Evolutionary conservation across 2,329 filamentous ascomycete genomes (phyloP).

Genomic region (Sclerotinia minor): DNA sequence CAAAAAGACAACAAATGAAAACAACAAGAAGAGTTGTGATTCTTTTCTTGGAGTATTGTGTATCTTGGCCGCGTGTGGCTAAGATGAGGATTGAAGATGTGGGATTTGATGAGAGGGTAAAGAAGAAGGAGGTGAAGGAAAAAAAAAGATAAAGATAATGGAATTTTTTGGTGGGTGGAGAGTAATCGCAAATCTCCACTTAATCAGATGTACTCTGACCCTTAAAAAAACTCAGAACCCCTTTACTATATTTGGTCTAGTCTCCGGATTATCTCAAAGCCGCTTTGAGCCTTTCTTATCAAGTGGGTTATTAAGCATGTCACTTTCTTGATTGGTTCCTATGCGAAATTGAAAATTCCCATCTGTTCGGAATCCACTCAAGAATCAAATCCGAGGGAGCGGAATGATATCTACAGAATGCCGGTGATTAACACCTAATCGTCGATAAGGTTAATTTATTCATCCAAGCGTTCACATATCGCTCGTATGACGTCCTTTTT

Average conservation of each 20-base stretch:
- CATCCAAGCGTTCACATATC: too few relatives aligned
- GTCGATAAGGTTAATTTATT: too few relatives aligned
- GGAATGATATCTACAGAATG: not conserved
- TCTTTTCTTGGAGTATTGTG: slow-evolving; percentile 28
- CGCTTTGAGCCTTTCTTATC: not conserved
- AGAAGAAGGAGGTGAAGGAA: slow-evolving; percentile 14
- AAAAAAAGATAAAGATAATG: slow-evolving; percentile 23
- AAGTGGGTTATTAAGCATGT: not conserved
- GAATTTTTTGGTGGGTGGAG: not conserved
- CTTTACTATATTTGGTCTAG: not conserved
- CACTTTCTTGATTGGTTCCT: slow-evolving; percentile 11
- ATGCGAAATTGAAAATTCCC: slow-evolving; percentile 19
- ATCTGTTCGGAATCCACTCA: not conserved
- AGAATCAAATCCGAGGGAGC: too few relatives aligned
- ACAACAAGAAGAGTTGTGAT: slow-evolving; percentile 26
- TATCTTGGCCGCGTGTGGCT: slow-evolving; percentile 42
- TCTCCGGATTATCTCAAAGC: not conserved
- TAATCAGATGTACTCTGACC: not conserved
- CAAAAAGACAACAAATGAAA: not conserved
- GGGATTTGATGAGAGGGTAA: slow-evolving; percentile 30
- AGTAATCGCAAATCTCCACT: slow-evolving; percentile 1
- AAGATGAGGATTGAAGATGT: slow-evolving; percentile 22
- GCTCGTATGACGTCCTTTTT: too few relatives aligned
- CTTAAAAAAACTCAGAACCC: not conserved
- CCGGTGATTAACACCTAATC: too few relatives aligned